Conservation (phyloP, 805 yeast genomes). For the Spathaspora sp. region DNA sequence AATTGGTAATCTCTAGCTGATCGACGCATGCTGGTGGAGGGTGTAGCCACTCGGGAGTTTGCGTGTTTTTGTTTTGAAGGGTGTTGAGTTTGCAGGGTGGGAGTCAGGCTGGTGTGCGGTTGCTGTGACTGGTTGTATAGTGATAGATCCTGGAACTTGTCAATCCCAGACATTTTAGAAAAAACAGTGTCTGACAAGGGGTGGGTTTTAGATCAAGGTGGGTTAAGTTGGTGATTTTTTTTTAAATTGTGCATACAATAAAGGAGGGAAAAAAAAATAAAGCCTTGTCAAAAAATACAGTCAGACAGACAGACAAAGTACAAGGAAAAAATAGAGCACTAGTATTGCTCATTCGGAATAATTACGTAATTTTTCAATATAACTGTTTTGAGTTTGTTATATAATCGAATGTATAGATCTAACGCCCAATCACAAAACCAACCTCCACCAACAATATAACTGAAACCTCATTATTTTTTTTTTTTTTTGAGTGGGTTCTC, state of each 20-base stretch:
- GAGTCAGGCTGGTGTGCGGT: not conserved
- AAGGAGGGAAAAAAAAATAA: not conserved
- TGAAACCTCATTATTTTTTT: too few relatives aligned
- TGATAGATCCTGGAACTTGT: constrained; percentile 3
- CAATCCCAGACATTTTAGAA: constrained; percentile 2
- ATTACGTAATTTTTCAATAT: too few relatives aligned
- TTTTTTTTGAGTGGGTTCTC: too few relatives aligned
- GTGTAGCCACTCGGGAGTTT: not conserved
- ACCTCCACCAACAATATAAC: too few relatives aligned
- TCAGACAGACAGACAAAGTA: too few relatives aligned
- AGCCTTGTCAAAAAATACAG: too few relatives aligned
- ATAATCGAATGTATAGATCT: too few relatives aligned
- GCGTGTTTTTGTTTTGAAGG: not conserved
- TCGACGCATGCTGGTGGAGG: constrained; percentile 15
- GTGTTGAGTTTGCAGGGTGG: not conserved
- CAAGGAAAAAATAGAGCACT: too few relatives aligned
- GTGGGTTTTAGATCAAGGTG: not conserved
- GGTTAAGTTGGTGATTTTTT: not conserved
- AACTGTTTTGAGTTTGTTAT: too few relatives aligned
- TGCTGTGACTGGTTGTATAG: not conserved
- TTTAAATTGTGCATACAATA: not conserved
- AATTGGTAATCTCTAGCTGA: constrained; percentile 84
- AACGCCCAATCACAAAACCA: too few relatives aligned
- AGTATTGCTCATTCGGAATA: too few relatives aligned
- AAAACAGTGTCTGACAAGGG: not conserved